Base-by-base conservation (phyloP, 805 yeast species). In the Wickerhamiella alocasiicola region DNA sequence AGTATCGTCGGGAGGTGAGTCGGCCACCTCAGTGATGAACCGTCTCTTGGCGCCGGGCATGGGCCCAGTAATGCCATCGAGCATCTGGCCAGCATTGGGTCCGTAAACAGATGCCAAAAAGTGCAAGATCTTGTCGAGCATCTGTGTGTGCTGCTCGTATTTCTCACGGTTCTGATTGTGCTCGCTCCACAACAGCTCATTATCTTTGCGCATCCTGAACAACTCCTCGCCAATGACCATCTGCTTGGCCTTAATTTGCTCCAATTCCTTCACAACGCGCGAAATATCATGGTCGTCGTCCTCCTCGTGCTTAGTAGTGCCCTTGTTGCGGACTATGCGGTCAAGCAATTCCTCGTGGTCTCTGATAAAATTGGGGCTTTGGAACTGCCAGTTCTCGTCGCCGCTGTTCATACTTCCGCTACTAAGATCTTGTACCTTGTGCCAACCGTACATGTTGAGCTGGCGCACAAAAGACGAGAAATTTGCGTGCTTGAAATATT, bases 361-460 rank as follows among this genome's bases (percentile, higher is more conserved):
- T 44, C 70, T 68, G 27, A 74, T 64, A 57, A 91, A 91, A 54
- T 76, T 70, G 2, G 91, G 85, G 48, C 85, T 83, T 47, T 75
- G 77, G 63, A 91, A 91, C 60, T 85, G 93, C 81, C 87, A 79
- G 42, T 76, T 71, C 53, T 91, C 97, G 43, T 87, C 95, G 31
- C 63, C 63, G 40, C 50, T 48, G 42, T 62, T 63, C 65, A 66
- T 61, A 9, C 67, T 61, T 15, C 70, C 96, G 19, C 80, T 71
- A 43, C 64, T 81, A 17, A 87, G 75, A 60, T 91, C 97, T 61
- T 91, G 98, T 3, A 91, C 91, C 61, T 91, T 91, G 64, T 87
- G 97, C 95, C 96, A 91, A 9, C 98, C 98, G 57, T 91, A 91
- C 98, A 91, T 88, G 62, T 88, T 88, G 53, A 88, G 68, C 57